These are phyloP conservation scores for Elsinoe australis DNA, from an alignment of 2,329 filamentous ascomycete species.

Conservation along the genomic window DNA sequence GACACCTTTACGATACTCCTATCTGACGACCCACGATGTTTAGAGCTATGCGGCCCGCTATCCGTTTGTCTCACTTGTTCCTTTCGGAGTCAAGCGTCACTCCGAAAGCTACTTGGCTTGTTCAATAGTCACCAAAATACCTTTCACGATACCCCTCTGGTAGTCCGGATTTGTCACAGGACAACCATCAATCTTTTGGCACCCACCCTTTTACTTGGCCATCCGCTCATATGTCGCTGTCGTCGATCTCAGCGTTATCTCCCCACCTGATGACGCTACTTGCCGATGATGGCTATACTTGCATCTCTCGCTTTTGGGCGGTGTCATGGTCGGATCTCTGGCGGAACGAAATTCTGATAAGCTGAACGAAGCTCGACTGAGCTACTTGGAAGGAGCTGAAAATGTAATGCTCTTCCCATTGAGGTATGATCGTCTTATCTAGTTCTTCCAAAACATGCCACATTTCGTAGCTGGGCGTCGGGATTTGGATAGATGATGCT, in stretches of 20 bases:
- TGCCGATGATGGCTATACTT: no score
- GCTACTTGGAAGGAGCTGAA: no score
- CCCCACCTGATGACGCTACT: no score
- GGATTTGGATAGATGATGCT: conserved; percentile 9
- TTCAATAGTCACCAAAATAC: conserved; percentile 3
- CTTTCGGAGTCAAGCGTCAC: neutral
- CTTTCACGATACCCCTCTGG: neutral
- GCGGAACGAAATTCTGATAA: no score
- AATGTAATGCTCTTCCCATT: no score
- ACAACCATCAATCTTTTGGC: neutral
- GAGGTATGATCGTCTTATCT: no score
- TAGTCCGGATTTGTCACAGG: conserved; percentile 5
- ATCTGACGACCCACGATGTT: conserved; percentile 6
- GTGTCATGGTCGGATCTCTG: no score
- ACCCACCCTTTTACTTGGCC: neutral
- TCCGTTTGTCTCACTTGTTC: conserved; percentile 14
- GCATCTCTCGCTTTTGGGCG: no score
- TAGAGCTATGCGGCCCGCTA: conserved; percentile 6
- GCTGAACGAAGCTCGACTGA: no score
- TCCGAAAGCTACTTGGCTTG: conserved; percentile 3
- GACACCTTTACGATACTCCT: neutral
- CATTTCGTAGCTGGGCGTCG: conserved; percentile 11
- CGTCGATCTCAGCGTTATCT: no score
- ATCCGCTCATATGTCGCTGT: no score
- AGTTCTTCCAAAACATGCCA: conserved; percentile 7